Evolutionary conservation across 768 basidiomycete genomes (phyloP).

Genomic region (Rhizopogon vesiculosus): DNA sequence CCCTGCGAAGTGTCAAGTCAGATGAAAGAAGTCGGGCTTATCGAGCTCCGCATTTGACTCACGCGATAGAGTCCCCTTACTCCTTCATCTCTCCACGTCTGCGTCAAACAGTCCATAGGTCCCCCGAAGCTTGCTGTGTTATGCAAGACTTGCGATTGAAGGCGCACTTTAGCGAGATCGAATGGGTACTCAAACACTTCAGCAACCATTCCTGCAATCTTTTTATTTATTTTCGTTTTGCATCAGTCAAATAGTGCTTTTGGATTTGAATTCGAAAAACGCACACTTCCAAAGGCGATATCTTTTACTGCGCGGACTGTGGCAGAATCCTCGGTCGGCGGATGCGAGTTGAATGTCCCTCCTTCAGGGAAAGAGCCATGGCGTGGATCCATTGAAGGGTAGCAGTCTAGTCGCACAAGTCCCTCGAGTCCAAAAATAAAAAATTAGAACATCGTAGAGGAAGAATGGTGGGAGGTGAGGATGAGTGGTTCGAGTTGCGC

Average conservation of each 20-base stretch:
- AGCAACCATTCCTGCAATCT: constrained; percentile 81
- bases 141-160: constrained; percentile 85
- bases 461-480: neutral
- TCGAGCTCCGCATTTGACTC: constrained; percentile 14
- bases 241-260: neutral
- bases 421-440: neutral
- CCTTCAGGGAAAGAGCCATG: constrained; percentile 10
- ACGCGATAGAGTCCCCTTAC: constrained; percentile 51
- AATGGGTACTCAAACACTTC: constrained; percentile 92
- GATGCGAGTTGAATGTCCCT: neutral
- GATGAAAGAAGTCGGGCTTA: neutral
- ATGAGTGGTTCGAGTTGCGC: neutral
- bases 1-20: constrained; percentile 44
- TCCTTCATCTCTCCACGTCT: constrained; percentile 57
- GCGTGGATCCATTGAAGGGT: constrained; percentile 8
- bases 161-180: constrained; percentile 86
- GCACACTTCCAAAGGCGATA: constrained; percentile 45
- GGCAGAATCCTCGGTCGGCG: neutral
- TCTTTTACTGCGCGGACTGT: constrained; percentile 34
- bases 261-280: constrained; percentile 10
- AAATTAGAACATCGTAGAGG: neutral
- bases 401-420: neutral
- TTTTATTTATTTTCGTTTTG: neutral
- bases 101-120: constrained; percentile 55
- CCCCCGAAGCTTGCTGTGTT: constrained; percentile 49